phyloP scores from a whole-genome alignment of 1,284 basidiomycete genomes.

The Agroathelia rolfsii region DNA sequence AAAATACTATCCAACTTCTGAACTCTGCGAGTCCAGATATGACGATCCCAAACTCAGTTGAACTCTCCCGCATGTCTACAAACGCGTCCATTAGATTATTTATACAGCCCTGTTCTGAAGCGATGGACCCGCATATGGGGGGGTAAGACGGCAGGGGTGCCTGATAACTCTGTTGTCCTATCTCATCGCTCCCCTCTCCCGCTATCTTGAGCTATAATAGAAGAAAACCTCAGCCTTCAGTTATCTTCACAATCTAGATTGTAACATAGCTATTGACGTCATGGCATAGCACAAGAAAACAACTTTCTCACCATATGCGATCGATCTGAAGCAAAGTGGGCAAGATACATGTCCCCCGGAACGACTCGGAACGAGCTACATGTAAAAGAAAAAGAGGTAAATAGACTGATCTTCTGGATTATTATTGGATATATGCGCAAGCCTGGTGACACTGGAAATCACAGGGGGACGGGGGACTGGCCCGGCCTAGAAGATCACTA shows the following conservation, averaged over 20 bases:
- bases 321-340: conserved; percentile 65
- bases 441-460: conserved; percentile 33
- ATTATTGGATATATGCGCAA: too few relatives aligned
- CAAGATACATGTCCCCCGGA: conserved; percentile 37
- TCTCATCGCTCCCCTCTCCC: too few relatives aligned
- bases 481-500: too few relatives aligned
- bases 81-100: conserved; percentile 57
- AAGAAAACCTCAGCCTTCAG: too few relatives aligned
- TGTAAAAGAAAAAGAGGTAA: conserved; percentile 31
- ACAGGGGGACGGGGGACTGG: too few relatives aligned
- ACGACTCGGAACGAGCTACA: conserved; percentile 46
- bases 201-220: too few relatives aligned
- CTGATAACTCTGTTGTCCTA: too few relatives aligned
- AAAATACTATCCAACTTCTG: neutral
- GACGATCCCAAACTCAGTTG: too few relatives aligned
- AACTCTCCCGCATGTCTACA: conserved; percentile 58
- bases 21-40: neutral
- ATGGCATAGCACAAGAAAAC: neutral
- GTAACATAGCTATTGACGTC: too few relatives aligned
- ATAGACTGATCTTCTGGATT: too few relatives aligned
- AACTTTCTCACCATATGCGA: conserved; percentile 57
- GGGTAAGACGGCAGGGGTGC: conserved; percentile 43
- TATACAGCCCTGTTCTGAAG: conserved; percentile 27
- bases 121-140: conserved; percentile 37
- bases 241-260: too few relatives aligned